Evolutionary conservation across 257 asterid genomes (phyloP).

Genomic region (Nicotiana attenuata): DNA sequence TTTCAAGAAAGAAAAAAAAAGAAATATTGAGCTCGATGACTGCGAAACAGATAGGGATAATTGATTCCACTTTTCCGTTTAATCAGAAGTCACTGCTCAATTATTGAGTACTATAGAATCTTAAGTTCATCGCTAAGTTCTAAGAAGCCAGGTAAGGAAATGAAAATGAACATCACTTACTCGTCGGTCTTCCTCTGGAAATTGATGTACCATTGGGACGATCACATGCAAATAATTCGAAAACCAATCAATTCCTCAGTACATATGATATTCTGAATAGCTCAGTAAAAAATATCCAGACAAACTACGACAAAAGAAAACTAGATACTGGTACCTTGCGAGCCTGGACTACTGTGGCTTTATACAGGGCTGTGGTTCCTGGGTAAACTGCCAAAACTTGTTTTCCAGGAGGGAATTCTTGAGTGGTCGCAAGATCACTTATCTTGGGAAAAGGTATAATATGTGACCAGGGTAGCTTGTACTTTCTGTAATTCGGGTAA

Average conservation of each 20-base stretch:
- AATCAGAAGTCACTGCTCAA: not conserved
- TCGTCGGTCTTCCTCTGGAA: conserved; percentile 81
- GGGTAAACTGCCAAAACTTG: conserved; percentile 97
- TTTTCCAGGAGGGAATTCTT: conserved; percentile 78
- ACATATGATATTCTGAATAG: not conserved
- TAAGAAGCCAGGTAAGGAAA: not conserved
- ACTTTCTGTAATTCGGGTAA: conserved; percentile 65
- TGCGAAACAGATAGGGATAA: not conserved
- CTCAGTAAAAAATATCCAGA: not conserved
- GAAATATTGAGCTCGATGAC: not conserved
- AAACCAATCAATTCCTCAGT: conserved; percentile 27
- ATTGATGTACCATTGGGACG: conserved; percentile 19
- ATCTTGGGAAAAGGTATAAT: conserved; percentile 89
- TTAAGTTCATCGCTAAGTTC: not conserved
- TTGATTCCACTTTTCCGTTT: not conserved
- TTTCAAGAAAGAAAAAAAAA: not conserved
- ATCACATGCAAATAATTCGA: conserved; percentile 23
- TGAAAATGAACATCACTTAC: conserved; percentile 43
- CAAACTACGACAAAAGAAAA: not conserved
- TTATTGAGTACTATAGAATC: not conserved
- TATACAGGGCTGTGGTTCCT: conserved; percentile 87
- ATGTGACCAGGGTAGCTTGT: conserved; percentile 85
- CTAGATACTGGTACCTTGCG: conserved; percentile 60
- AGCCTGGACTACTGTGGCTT: conserved; percentile 86
- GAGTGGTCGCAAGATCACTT: conserved; percentile 57